phyloP scores from a whole-genome alignment of 2,329 filamentous ascomycete species.

The Phialophora expanda region DNA sequence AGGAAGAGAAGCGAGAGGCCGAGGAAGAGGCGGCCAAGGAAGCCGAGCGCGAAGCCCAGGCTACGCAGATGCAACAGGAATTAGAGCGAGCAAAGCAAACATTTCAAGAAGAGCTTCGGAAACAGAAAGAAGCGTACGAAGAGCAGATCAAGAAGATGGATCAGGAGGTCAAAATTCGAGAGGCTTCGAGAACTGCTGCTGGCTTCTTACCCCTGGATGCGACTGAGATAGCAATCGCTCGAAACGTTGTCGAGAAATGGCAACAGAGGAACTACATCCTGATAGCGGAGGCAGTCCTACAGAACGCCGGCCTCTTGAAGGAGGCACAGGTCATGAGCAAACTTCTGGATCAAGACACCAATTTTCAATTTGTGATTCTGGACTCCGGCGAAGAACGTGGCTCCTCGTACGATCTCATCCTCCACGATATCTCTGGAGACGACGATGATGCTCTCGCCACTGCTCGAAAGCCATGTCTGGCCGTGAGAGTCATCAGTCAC shows the following conservation, averaged over 20 bases:
- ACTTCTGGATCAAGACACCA: constrained; percentile 87
- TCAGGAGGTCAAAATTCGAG: constrained; percentile 58
- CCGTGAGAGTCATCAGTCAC: constrained; percentile 88
- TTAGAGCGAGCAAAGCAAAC: constrained; percentile 79
- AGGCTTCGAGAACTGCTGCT: constrained; percentile 46
- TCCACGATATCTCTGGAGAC: constrained; percentile 87
- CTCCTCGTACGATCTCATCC: constrained; percentile 94
- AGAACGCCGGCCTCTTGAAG: constrained; percentile 85
- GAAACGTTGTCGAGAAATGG: constrained; percentile 74
- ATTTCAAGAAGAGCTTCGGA: constrained; percentile 83
- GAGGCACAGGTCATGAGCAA: constrained; percentile 98
- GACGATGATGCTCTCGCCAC: constrained; percentile 82
- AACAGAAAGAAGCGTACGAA: constrained; percentile 84
- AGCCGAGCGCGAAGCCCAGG: constrained; percentile 81
- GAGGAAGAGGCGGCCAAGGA: constrained; percentile 69
- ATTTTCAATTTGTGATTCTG: constrained; percentile 93
- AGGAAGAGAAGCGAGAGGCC: constrained; percentile 75
- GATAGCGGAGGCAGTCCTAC: constrained; percentile 90
- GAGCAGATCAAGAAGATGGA: constrained; percentile 79
- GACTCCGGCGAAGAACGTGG: constrained; percentile 86
- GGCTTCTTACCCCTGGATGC: constrained; percentile 65
- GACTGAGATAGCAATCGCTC: constrained; percentile 73
- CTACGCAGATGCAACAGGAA: constrained; percentile 76
- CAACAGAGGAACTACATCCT: constrained; percentile 82
- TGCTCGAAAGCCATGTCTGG: constrained; percentile 86